Percentiles rank a stretch among this genome's conserved stretches.
These are phyloP conservation scores for Cryptococcus neoformans DNA, from an alignment of 1,284 basidiomycete species.

Conservation along the genomic window DNA sequence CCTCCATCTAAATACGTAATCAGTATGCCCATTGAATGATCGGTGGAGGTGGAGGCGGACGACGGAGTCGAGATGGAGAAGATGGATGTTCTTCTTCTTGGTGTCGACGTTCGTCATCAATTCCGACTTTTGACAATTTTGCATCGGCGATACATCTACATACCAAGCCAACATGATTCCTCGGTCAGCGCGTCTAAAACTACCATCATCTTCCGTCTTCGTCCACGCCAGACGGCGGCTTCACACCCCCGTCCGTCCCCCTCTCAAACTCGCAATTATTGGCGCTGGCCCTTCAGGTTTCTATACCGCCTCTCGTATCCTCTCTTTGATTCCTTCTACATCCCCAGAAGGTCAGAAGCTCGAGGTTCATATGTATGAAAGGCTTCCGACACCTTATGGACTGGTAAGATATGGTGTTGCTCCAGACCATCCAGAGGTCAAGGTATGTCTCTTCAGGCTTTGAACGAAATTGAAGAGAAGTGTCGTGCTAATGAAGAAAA, in stretches of 20 bases:
- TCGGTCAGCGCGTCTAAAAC: too few relatives aligned
- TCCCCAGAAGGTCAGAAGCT: slow-evolving; percentile 51
- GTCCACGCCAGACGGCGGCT: not conserved
- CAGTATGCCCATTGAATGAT: too few relatives aligned
- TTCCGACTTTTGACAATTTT: too few relatives aligned
- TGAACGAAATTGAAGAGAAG: not conserved
- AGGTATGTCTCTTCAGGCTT: slow-evolving; percentile 56
- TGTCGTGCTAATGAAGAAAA: not conserved
- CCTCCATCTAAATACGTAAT: too few relatives aligned
- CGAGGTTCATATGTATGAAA: slow-evolving; percentile 84
- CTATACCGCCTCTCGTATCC: slow-evolving; percentile 81
- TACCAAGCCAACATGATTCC: too few relatives aligned
- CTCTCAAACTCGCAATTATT: slow-evolving; percentile 49
- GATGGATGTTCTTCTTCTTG: too few relatives aligned
- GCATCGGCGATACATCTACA: too few relatives aligned
- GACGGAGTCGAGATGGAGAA: too few relatives aligned
- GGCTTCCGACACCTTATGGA: slow-evolving; percentile 91
- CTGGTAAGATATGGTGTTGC: slow-evolving; percentile 96
- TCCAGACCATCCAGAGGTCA: slow-evolving; percentile 98
- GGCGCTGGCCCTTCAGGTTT: slow-evolving; percentile 91
- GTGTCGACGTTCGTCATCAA: too few relatives aligned
- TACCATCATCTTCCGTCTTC: not conserved
- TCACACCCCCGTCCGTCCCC: slow-evolving; percentile 1
- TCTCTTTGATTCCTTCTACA: slow-evolving; percentile 59
- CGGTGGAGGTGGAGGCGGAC: too few relatives aligned